Evolutionary conservation across 257 asterid genomes (phyloP), one percentile per base, ranked within the genome.

Genomic region (Solanum neorickii): DNA sequence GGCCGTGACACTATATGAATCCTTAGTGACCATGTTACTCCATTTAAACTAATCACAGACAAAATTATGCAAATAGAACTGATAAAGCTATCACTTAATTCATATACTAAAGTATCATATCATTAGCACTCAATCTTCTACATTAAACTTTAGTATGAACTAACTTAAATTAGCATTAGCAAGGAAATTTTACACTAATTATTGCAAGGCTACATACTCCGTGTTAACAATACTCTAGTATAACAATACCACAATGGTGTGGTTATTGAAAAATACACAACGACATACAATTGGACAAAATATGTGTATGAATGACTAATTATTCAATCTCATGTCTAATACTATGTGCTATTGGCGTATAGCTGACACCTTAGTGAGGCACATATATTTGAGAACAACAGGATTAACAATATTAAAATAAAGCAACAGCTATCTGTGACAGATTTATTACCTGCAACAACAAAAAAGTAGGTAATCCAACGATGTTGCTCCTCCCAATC

Each of bases 401-500:
- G 27, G 85, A 47, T 46, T 80, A 10, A 47, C 65, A 80, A 16
- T 42, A 29, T 25, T 29, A 39, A 25, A 47, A 80, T 60, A 80
- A 47, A 47, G 27, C 13, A 25, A 29, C 42, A 10, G 68, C 27
- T 80, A 46, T 29, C 33, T 66, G 59, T 12, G 86, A 29, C 33
- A 68, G 60, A 27, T 37, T 16, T 56, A 86, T 87, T 90, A 94
- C 98, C 97, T 96, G 96, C 91, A 95, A 92, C 88, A 96, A 90
- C 92, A 96, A 91, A 89, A 96, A 93, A 7, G 68, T 88, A 39
- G 98, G 99, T 85, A 96, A 89, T 80, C 99, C 99, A 90, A 94
- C 99, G 70, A 95, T 94, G 89, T 95, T 96, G 94, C 99, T 96
- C 92, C 93, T 92, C 60, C 98, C 98, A 83, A 94, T 92, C 88